Base-by-base conservation (phyloP, 805 yeast genomes). In the Schizosaccharomyces osmophilus region DNA sequence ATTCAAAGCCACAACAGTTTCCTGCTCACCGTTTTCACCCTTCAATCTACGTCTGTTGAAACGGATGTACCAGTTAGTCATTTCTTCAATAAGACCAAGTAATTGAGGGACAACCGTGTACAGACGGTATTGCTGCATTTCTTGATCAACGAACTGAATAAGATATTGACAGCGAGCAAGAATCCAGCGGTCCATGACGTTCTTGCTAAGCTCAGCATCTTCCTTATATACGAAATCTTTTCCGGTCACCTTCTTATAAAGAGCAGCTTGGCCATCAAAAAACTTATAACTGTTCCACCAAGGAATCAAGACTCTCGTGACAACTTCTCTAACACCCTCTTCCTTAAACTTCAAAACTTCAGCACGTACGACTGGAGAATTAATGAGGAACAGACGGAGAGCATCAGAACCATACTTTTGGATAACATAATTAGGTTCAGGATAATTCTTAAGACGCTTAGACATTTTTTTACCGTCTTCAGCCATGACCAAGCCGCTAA, bases 381-480 rank as follows among this genome's bases (percentile, higher is more conserved):
- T 93, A 75, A 93, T 93, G 75, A 93, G 80, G 72, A 93, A 93
- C 69, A 93, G 78, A 74, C 99, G 84, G 69, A 93, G 78, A 36
- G 99, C 96, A 77, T 93, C 99, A 57, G 99, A 95, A 78, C 99
- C 99, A 70, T 87, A 89, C 71, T 82, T 83, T 66, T 85, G 79
- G 70, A 93, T 78, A 64, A 93, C 83, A 65, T 80, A 73, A 65
- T 75, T 78, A 66, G 98, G 97, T 75, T 93, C 97, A 65, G 99
- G 99, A 73, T 93, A 93, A 74, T 93, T 93, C 78, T 93, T 89
- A 71, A 93, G 82, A 69, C 97, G 84, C 78, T 93, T 93, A 55
- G 98, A 93, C 99, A 93, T 93, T 78, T 93, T 93, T 77, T 89
- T 93, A 74, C 99, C 99, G 71, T 93, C 99, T 57, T 93, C 83